Evolutionary conservation across 2,329 filamentous ascomycete species (phyloP).

Genomic region (Fusarium sp.): DNA sequence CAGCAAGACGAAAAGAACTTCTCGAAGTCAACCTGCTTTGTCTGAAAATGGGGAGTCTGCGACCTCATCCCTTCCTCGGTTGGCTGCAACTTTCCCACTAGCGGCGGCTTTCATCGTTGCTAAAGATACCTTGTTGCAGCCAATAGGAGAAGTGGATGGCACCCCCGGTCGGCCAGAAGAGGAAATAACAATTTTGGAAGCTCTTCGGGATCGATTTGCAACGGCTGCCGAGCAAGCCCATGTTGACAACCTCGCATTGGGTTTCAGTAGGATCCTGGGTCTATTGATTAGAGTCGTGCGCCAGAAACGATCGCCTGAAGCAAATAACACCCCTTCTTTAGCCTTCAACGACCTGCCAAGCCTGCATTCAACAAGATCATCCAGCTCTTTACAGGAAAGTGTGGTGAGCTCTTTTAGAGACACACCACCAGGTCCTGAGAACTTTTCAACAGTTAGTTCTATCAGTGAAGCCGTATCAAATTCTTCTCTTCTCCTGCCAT

Average conservation of each 20-base stretch:
- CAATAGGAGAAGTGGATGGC: slow-evolving; percentile 22
- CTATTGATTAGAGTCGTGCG: slow-evolving; percentile 27
- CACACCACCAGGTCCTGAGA: slow-evolving; percentile 34
- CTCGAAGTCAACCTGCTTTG: not conserved
- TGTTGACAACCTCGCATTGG: slow-evolving; percentile 30
- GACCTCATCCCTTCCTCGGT: slow-evolving; percentile 20
- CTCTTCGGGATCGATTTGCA: slow-evolving; percentile 33
- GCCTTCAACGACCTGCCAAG: slow-evolving; percentile 39
- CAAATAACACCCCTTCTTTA: slow-evolving; percentile 25
- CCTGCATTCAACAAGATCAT: slow-evolving; percentile 34
- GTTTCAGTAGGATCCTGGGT: slow-evolving; percentile 29
- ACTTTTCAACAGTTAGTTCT: slow-evolving; percentile 18
- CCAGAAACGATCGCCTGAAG: slow-evolving; percentile 25
- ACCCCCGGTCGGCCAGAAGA: slow-evolving; percentile 27
- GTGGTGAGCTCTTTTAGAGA: slow-evolving; percentile 32
- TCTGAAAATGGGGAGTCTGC: slow-evolving; percentile 13
- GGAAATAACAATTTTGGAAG: slow-evolving; percentile 37
- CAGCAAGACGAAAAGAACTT: not conserved
- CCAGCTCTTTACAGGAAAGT: slow-evolving; percentile 29
- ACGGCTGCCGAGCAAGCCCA: slow-evolving; percentile 26
- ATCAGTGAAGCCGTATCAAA: slow-evolving; percentile 9
- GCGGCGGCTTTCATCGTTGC: slow-evolving; percentile 35
- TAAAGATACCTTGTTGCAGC: slow-evolving; percentile 20
- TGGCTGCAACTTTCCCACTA: slow-evolving; percentile 35
- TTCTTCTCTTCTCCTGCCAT: slow-evolving; percentile 33